Evolutionary conservation across 345 rosid species (phyloP), one percentile per base, ranked within the genome.

Genomic region (Draba incana): DNA sequence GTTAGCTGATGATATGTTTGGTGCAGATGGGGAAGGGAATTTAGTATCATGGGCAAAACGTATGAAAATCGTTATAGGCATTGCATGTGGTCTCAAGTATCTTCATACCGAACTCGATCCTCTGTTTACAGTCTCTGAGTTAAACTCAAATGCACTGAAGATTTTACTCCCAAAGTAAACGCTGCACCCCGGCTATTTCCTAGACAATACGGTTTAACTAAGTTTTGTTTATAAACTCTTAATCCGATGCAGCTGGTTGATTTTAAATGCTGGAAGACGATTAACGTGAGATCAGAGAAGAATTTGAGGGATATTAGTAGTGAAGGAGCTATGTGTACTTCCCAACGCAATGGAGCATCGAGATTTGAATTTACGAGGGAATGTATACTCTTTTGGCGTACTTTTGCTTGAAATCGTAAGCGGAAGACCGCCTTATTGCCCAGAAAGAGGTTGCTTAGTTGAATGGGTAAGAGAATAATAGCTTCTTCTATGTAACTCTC

Each of bases 101-200:
- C 87, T 92, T 57, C 98, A 95, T 58, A 68, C 80, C 2, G 97
- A 95, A 69, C 88, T 89, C 8, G 79, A 89, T 64, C 98, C 94
- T 30, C 91, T 97, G 41, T 89, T 95, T 64, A 88, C 92, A 23
- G 82, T 95, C 81, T 92, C 98, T 33, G 88, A 92, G 72, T 80
- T 95, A 50, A 86, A 75, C 78, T 95, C 99, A 47, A 88, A 78
- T 75, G 84, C 99, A 92, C 98, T 4, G 99, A 95, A 57, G 97
- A 89, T 69, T 95, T 92, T 79, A 83, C 86, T 30, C 97, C 99
- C 4, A 92, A 92, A 88, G 99, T 89, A n/a, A 84, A 70, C 38
- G n/a, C 16, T 58, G 15, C n/a, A 33, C 7, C 64, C 14, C 0
- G 3, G 10, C 31, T 57, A 2, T n/a, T 44, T 37, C n/a, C 9